Evolutionary conservation across 805 yeast species (phyloP), one percentile per base, ranked within the genome.

Genomic region (Aciculoconidium aculeatum): DNA sequence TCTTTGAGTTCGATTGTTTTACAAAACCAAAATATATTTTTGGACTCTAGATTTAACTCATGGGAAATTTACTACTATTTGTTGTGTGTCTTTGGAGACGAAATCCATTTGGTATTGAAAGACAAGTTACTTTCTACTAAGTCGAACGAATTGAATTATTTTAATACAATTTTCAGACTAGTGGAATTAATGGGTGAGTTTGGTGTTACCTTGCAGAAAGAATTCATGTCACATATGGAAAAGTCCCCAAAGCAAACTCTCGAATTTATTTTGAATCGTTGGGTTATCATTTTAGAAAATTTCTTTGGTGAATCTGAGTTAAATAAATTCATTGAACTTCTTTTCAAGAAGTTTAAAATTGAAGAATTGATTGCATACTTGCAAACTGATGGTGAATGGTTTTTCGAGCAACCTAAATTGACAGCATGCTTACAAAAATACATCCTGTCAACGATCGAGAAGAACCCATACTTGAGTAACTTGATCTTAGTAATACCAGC

Each of bases 11-110:
- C n/a, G n/a, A n/a, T n/a, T n/a, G n/a, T n/a, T n/a, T n/a, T n/a
- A n/a, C n/a, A n/a, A n/a, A n/a, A n/a, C n/a, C n/a, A n/a, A n/a
- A n/a, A n/a, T n/a, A n/a, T n/a, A n/a, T n/a, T n/a, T n/a, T n/a
- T n/a, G n/a, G n/a, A n/a, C n/a, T n/a, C n/a, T n/a, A n/a, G n/a
- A n/a, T n/a, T n/a, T n/a, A 31, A 26, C 10, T 11, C 17, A 6
- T 73, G 80, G 77, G 66, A 59, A 34, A 39, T 72, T 11, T 61
- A 56, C 19, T 75, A 65, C 42, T 55, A 66, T 35, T 41, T 75
- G 6, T 45, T 75, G 31, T 68, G 72, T 42, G 45, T 74, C 2
- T 75, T 63, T 41, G 76, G 50, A 3, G 56, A 55, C 3, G 21
- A 28, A 3, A 36, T 34, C 9, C 35, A 34, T n/a, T 36, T 26